Conservation (phyloP, 2,329 filamentous ascomycete species). For the Colletotrichum incanum region DNA sequence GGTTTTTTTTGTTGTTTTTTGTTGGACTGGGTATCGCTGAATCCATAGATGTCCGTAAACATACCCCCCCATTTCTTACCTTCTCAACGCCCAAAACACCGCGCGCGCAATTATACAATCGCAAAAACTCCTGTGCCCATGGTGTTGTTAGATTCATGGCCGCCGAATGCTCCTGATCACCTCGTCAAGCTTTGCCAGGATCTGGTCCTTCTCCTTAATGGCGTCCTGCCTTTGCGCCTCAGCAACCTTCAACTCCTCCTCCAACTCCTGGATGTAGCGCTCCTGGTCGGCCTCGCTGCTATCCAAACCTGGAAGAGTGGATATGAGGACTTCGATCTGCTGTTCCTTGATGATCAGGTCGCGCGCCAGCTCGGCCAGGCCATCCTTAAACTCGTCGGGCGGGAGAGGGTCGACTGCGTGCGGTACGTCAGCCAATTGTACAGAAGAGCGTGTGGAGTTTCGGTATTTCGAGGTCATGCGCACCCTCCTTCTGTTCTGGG, state of each 20-base stretch:
- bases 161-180: slow-evolving; percentile 74
- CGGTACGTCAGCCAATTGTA: slow-evolving; percentile 33
- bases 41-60: slow-evolving; percentile 23
- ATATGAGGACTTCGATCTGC: slow-evolving; percentile 85
- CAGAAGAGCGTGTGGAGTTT: background rate
- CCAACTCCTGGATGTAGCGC: slow-evolving; percentile 74
- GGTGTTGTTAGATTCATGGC: slow-evolving; percentile 58
- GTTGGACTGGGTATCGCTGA: slow-evolving; percentile 22
- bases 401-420: slow-evolving; percentile 72
- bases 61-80: slow-evolving; percentile 20
- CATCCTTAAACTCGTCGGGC: slow-evolving; percentile 75
- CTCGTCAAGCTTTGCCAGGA: slow-evolving; percentile 72
- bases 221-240: slow-evolving; percentile 76
- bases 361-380: slow-evolving; percentile 80
- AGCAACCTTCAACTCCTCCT: slow-evolving; percentile 75
- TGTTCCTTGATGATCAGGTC: slow-evolving; percentile 86
- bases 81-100: slow-evolving; percentile 47
- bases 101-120: slow-evolving; percentile 46
- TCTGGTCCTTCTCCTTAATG: slow-evolving; percentile 74
- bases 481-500: slow-evolving; percentile 67
- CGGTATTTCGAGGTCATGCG: slow-evolving; percentile 8
- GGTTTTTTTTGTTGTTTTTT: background rate
- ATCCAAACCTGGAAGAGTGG: slow-evolving; percentile 81
- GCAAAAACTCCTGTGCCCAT: slow-evolving; percentile 19
- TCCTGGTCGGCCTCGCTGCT: slow-evolving; percentile 85